Conservation (phyloP, 1,284 basidiomycete genomes). For the Cutaneotrichosporon sp. region DNA sequence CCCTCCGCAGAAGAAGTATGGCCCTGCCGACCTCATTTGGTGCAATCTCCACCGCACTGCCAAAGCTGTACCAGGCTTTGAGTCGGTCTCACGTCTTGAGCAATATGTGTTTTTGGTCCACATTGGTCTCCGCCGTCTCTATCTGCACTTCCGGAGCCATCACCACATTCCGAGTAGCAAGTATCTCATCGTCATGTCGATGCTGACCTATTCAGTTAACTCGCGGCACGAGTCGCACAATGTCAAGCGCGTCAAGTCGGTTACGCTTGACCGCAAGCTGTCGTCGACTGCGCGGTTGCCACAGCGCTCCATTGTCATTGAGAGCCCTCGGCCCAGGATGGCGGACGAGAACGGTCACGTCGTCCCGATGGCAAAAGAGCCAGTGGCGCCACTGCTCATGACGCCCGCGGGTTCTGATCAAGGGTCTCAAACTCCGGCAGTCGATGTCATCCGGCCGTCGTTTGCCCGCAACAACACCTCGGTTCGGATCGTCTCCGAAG, state of each 20-base stretch:
- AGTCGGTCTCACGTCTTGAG: constrained; percentile 88
- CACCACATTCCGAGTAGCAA: constrained; percentile 70
- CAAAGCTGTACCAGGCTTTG: constrained; percentile 73
- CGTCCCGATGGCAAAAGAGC: constrained; percentile 34
- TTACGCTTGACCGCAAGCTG: constrained; percentile 89
- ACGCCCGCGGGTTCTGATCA: constrained; percentile 10
- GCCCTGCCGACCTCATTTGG: constrained; percentile 56
- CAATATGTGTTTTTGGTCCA: constrained; percentile 97
- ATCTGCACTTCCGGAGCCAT: constrained; percentile 84
- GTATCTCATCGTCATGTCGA: constrained; percentile 10
- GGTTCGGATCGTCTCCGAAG: constrained; percentile 83
- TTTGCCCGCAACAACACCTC: constrained; percentile 80
- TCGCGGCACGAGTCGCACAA: constrained; percentile 62
- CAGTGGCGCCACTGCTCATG: constrained; percentile 2
- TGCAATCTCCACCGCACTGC: constrained; percentile 74
- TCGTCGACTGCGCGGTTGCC: constrained; percentile 83
- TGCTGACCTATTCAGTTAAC: constrained; percentile 17
- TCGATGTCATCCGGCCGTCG: constrained; percentile 65
- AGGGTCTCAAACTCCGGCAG: constrained; percentile 29
- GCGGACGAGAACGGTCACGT: constrained; percentile 65
- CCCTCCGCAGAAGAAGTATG: constrained; percentile 46
- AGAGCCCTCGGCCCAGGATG: constrained; percentile 86
- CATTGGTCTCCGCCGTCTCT: constrained; percentile 88
- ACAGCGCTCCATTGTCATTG: constrained; percentile 91
- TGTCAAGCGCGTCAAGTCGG: constrained; percentile 88